Evolutionary conservation across 768 basidiomycete genomes (phyloP).

Genomic region (Tricholoma terreum): DNA sequence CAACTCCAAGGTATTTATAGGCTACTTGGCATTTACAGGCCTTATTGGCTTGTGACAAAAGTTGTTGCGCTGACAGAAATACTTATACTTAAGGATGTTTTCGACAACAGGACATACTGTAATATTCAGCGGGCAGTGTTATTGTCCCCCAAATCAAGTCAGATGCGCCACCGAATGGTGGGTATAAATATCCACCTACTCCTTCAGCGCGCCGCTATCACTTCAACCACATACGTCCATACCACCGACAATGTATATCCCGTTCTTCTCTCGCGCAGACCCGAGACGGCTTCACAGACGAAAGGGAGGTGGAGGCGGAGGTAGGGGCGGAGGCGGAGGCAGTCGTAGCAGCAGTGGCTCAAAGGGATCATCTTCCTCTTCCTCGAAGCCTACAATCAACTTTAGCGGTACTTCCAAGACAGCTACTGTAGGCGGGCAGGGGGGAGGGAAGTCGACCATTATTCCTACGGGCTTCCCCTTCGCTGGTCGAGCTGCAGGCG

Average conservation of each 20-base stretch:
- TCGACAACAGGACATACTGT: too few species aligned
- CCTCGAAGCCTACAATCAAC: neutral
- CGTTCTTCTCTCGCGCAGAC: neutral
- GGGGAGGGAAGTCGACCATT: slow-evolving; percentile 20
- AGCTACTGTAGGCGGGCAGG: slow-evolving; percentile 15
- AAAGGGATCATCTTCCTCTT: neutral
- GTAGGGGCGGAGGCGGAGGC: neutral
- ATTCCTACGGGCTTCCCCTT: slow-evolving; percentile 39
- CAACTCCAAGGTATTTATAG: too few species aligned
- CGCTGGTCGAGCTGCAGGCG: slow-evolving; percentile 5
- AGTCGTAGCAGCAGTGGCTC: neutral
- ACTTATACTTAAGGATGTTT: too few species aligned
- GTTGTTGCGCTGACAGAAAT: too few species aligned
- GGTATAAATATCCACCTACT: too few species aligned
- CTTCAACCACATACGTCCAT: too few species aligned
- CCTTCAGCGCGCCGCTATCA: too few species aligned
- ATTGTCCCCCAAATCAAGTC: too few species aligned
- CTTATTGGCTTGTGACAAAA: too few species aligned
- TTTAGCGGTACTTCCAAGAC: slow-evolving; percentile 7
- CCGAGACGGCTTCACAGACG: neutral
- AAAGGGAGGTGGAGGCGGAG: neutral
- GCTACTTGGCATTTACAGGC: too few species aligned
- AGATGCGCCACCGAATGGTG: too few species aligned
- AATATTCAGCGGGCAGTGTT: too few species aligned
- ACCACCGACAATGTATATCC: neutral